Base-by-base conservation (phyloP, 2,329 filamentous ascomycete genomes). In the Xylariaceae sp. region DNA sequence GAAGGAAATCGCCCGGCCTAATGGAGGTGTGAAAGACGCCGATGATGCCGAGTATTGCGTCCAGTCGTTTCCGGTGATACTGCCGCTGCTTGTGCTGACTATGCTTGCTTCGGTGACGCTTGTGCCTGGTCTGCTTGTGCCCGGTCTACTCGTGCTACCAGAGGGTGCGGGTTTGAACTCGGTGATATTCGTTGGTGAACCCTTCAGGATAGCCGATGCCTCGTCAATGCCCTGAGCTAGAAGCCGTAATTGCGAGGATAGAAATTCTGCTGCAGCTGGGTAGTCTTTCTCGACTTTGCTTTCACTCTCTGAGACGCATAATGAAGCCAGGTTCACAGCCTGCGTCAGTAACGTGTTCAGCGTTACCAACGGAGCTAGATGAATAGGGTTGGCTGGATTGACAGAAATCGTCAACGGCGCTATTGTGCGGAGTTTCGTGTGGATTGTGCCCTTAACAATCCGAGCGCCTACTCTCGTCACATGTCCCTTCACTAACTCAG, bases 401-500 rank as follows among this genome's bases (percentile, higher is more conserved):
- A 85, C 74, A 59, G 74, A 72, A 13, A 85, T 69, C 10, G 78
- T 78, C 60, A 81, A 75, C 4, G 76, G 69, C 1, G 83, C 80
- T 49, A 90, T 80, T 58, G 87, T 92, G 62, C 84, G 82, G 10
- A 96, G 82, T 55, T 89, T 87, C 42, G 97, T 82, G 70, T 89
- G 85, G 62, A 96, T 82, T 62, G 88, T 88, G 66, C 92, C 93
- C 73, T 96, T 96, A 64, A 96, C 88, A 64, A 99, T 88, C 55
- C 88, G 86, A n/a, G 90, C 90, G 45, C 94, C 94, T 42, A 96
- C 85, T 56, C 94, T 85, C 1, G 93, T 97, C 61, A 97, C 85
- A 68, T 91, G 90, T 15, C 94, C 94, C 74, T 99, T 99, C 63
- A 97, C 86, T 66, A 84, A 86, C 77, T 99, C 94, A 57, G 90